phyloP scores from a whole-genome alignment of 768 basidiomycete genomes.

The Mycena epipterygia region DNA sequence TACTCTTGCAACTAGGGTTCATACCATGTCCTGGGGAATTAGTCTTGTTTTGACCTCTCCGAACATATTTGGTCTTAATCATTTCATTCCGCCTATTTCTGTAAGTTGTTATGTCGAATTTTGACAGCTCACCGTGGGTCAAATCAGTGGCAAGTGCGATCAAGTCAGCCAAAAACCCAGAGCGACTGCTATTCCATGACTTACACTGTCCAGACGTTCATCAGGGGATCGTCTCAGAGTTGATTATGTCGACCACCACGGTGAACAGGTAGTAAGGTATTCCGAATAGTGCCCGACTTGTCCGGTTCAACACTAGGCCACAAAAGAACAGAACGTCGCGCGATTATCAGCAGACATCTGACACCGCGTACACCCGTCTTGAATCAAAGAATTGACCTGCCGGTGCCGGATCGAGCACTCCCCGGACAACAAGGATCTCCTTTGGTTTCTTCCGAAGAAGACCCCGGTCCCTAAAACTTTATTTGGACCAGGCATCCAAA shows the following conservation, averaged over 20 bases:
- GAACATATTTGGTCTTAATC: conserved; percentile 22
- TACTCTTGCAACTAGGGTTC: not conserved
- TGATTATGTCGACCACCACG: conserved; percentile 18
- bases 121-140: conserved; percentile 32
- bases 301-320: conserved; percentile 22
- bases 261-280: not conserved
- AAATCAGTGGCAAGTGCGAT: too few relatives aligned
- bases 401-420: conserved; percentile 49
- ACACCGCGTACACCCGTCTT: conserved; percentile 33
- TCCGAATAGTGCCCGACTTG: conserved; percentile 2
- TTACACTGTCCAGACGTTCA: not conserved
- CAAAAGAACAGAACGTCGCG: conserved; percentile 15
- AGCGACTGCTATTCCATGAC: too few relatives aligned
- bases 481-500: conserved; percentile 45
- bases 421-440: conserved; percentile 41
- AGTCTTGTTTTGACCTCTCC: conserved; percentile 24
- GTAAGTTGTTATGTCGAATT: conserved; percentile 27
- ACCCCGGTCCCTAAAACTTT: conserved; percentile 63
- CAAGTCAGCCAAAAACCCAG: too few relatives aligned
- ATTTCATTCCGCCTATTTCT: conserved; percentile 12
- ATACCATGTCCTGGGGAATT: conserved; percentile 17
- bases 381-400: conserved; percentile 18
- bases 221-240: not conserved
- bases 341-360: conserved; percentile 36
- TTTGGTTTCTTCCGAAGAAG: conserved; percentile 47